Evolutionary conservation across 208 protist genomes (phyloP), one percentile per base, ranked within the genome.

Genomic region (Novymonas esmeraldas): DNA sequence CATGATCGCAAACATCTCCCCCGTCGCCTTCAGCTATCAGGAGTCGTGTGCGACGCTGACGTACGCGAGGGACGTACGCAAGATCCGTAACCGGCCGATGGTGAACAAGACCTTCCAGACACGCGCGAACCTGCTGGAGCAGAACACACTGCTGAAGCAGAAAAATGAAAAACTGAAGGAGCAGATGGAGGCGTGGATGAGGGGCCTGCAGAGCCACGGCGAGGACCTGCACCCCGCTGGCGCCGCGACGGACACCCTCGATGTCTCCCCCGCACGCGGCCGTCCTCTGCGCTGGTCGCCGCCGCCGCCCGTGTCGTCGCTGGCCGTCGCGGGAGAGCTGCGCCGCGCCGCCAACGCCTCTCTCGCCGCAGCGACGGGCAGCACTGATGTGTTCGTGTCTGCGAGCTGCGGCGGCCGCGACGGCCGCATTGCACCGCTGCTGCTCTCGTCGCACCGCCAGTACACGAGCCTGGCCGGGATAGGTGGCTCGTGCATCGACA

Each of bases 61-160:
- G 39, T 93, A 87, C 70, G 84, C 87, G 0, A 84, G 65, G 59
- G 79, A 79, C 36, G 87, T 90, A 16, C 87, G 87, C 36, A 81
- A 80, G 61, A 86, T 93, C 46, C 84, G 87, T 54, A 93, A 93
- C 96, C 61, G 97, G 81, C 90, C 85, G 85, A 61, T 92, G 80
- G 54, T 98, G 82, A 73, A 98, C 78, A 60, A 94, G 93, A 89
- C 87, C 78, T 79, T 92, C 50, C 91, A 70, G 92, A 99, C 82
- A 82, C 95, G 33, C 55, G 63, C 60, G 14, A 98, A 79, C 80
- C 75, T 76, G 81, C 91, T 87, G 20, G 92, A 76, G 70, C 66
- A 85, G 58, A 90, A 90, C 62, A 60, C 77, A 48, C 50, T 56
- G 4, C 81, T 88, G 16, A 90, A 90, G 68, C 33, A 64, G 46